These are phyloP conservation scores for Teratosphaeria nubilosa DNA, from an alignment of 2,329 filamentous ascomycete genomes.

Conservation along the genomic window DNA sequence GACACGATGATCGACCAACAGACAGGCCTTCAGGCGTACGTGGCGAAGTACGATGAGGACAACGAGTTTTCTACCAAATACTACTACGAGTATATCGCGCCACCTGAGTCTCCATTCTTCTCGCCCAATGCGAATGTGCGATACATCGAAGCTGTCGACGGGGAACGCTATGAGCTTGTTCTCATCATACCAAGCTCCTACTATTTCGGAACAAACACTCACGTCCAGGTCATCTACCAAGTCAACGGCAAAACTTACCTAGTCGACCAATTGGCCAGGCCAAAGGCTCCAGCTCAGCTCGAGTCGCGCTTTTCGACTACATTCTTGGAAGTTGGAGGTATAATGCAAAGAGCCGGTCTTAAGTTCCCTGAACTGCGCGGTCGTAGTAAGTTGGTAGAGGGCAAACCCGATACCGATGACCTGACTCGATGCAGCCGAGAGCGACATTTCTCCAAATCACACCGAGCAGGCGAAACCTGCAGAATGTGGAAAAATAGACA, in stretches of 20 bases:
- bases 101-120: neutral
- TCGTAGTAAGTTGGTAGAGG: neutral
- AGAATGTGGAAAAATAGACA: neutral
- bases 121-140: neutral
- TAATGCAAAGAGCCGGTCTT: neutral
- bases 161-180: neutral
- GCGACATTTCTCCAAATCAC: too few relatives aligned
- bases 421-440: too few relatives aligned
- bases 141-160: conserved; percentile 2
- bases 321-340: neutral
- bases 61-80: too few relatives aligned
- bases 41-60: neutral
- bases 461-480: neutral
- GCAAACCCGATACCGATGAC: neutral
- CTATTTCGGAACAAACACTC: neutral
- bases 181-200: neutral
- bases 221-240: neutral
- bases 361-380: neutral
- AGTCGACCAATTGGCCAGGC: neutral
- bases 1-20: conserved; percentile 2
- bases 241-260: neutral
- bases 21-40: conserved; percentile 1
- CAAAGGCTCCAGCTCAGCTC: too few relatives aligned
- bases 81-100: conserved; percentile 1
- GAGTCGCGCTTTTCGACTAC: neutral